Evolutionary conservation across 176 grass and related monocot species (phyloP).

Genomic region (Elaeis guineensis): DNA sequence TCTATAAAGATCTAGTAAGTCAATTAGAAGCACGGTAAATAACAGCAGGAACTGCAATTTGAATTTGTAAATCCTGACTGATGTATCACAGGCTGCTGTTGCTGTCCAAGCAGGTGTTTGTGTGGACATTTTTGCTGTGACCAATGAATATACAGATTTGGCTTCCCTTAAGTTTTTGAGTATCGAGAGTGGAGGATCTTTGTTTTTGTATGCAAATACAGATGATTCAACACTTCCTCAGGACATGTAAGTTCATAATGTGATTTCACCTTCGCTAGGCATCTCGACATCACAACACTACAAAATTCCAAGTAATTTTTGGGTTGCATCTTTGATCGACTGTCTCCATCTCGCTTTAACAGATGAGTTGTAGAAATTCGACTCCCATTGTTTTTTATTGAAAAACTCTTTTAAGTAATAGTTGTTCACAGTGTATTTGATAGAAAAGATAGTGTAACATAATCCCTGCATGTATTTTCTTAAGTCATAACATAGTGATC

Average conservation of each 20-base stretch:
- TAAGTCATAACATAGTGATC: too few species aligned
- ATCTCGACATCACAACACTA: too few species aligned
- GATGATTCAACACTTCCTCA: conserved; percentile 96
- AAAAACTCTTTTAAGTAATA: too few species aligned
- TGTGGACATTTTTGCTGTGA: conserved; percentile 87
- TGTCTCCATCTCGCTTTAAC: too few species aligned
- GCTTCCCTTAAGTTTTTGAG: conserved; percentile 91
- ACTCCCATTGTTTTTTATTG: too few species aligned
- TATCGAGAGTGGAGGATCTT: conserved; percentile 91
- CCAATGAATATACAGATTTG: conserved; percentile 95
- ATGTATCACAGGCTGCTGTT: conserved; percentile 62
- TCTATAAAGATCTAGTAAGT: conserved; percentile 89
- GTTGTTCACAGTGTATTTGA: too few species aligned
- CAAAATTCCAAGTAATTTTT: too few species aligned
- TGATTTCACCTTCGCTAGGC: too few species aligned
- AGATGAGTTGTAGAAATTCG: too few species aligned
- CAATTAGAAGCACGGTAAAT: background rate
- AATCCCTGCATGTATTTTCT: too few species aligned
- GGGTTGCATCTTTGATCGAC: too few species aligned
- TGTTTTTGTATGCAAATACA: conserved; percentile 78
- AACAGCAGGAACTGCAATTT: background rate
- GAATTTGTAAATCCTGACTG: conserved; percentile 12
- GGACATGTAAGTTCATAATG: conserved; percentile 62
- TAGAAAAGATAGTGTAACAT: too few species aligned
- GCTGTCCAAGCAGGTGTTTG: conserved; percentile 96